Evolutionary conservation across 2,329 filamentous ascomycete genomes (phyloP).

Genomic region (Monilinia vaccinii-corymbosi): DNA sequence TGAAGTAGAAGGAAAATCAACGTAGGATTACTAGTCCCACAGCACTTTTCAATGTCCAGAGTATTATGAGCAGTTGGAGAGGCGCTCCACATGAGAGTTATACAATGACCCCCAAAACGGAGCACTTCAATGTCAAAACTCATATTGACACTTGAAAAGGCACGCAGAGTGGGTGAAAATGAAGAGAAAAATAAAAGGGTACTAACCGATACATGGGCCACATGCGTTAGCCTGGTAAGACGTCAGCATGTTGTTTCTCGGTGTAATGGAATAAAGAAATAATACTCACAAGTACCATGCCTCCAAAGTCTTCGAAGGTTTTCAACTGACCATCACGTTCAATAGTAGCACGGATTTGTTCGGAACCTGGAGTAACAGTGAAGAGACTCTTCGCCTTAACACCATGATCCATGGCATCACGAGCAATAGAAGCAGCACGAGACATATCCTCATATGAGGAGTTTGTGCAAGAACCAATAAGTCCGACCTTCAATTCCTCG

Average conservation of each 20-base stretch:
- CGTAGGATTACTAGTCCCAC: too few relatives aligned
- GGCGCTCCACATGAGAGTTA: neutral
- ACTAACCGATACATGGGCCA: conserved; percentile 69
- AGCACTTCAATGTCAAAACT: neutral
- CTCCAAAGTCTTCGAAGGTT: conserved; percentile 94
- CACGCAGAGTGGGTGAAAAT: neutral
- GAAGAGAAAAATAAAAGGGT: neutral
- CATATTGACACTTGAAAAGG: neutral
- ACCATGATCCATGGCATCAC: conserved; percentile 83
- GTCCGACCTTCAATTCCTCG: conserved; percentile 87
- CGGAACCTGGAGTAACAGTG: conserved; percentile 91
- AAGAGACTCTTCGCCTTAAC: conserved; percentile 90
- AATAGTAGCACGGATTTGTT: conserved; percentile 93
- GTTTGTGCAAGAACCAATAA: conserved; percentile 99
- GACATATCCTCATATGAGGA: conserved; percentile 81
- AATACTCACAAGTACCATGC: conserved; percentile 57
- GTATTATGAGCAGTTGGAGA: neutral
- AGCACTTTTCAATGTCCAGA: too few relatives aligned
- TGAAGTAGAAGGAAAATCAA: too few relatives aligned
- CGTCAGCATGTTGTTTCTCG: neutral
- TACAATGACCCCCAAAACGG: too few relatives aligned
- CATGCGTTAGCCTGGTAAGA: conserved; percentile 69
- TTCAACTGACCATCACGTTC: conserved; percentile 72
- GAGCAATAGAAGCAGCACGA: conserved; percentile 82
- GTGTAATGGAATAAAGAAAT: neutral